Evolutionary conservation across 108 stramenopile species (phyloP), one percentile per base, ranked within the genome.

Genomic region (Skeletonema costatum): DNA sequence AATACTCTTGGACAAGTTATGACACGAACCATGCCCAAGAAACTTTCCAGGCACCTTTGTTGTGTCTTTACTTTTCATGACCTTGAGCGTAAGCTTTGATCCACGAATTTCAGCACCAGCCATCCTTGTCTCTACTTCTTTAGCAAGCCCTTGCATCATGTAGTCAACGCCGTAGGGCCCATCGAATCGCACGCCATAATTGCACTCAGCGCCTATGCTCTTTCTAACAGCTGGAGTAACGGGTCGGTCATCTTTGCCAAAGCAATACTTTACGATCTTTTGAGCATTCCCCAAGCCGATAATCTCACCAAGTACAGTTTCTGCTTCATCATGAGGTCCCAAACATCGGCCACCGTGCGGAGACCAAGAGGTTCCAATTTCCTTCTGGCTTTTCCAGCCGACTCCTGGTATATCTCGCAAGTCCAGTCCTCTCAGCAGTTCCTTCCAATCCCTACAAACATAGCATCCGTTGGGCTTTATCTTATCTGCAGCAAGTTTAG

Each of bases 121-220:
- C 96, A 98, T 93, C 17, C 96, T 75, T 44, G 73, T 86, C 51
- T 83, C 71, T 2, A 98, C 93, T 78, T 98, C 97, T n/a, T 74
- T 86, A 0, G 93, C 77, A 50, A 98, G 77, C 46, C 93, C 89
- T 32, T 74, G 41, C 69, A 98, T 87, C 78, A 97, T 93, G 32
- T 89, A 71, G 46, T 96, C 90, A 17, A 89, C 82, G 14, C 97
- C 94, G 50, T 85, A 89, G 14, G 86, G 90, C 3, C 92, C 91
- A 73, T 93, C 79, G 72, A 98, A 98, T 31, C 97, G 77, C 16
- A 98, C 93, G 6, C 97, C 97, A 70, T 95, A 98, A 78, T 96
- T 98, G 71, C 93, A 95, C 77, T 98, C 97, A n/a, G 96, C 96
- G 12, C 97, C 96, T 35, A 97, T 94, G 38, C 91, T 92, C 80